Percentiles rank a stretch among this genome's conserved stretches.
These are phyloP conservation scores for Henckelia pumila DNA, from an alignment of 257 asterid genomes.

Conservation along the genomic window DNA sequence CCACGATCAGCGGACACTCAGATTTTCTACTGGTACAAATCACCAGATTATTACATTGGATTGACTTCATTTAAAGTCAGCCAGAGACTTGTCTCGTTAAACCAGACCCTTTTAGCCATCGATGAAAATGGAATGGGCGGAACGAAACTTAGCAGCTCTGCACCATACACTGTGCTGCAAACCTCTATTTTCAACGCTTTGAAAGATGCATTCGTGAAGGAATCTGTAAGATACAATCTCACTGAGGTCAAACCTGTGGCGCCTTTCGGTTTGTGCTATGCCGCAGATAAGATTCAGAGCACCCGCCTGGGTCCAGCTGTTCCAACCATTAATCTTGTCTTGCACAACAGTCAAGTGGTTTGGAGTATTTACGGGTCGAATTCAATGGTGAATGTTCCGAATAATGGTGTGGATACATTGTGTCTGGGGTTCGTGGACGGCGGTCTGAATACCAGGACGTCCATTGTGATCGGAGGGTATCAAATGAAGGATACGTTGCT, in stretches of 20 bases:
- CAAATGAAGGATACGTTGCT: conserved; percentile 38
- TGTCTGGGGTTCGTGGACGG: conserved; percentile 42
- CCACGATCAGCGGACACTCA: conserved; percentile 22
- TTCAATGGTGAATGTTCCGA: conserved; percentile 32
- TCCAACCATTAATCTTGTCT: conserved; percentile 32
- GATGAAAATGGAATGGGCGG: conserved; percentile 31
- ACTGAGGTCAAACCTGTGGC: conserved; percentile 19
- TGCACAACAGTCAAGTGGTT: conserved; percentile 6
- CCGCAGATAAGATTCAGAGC: conserved; percentile 9
- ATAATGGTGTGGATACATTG: conserved; percentile 20
- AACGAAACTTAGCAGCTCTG: conserved; percentile 30
- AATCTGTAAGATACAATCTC: conserved; percentile 25
- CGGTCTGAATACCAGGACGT: conserved; percentile 22
- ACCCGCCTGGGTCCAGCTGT: conserved; percentile 27
- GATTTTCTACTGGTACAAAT: conserved; percentile 23
- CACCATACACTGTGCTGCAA: conserved; percentile 26
- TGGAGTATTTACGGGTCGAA: conserved; percentile 43
- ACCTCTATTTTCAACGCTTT: conserved; percentile 30
- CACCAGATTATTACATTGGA: conserved; percentile 38
- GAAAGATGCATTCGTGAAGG: conserved; percentile 24
- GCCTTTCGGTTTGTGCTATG: conserved; percentile 39
- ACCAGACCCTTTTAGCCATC: conserved; percentile 25
- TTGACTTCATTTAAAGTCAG: conserved; percentile 28
- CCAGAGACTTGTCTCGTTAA: conserved; percentile 23
- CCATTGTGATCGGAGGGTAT: conserved; percentile 39